phyloP scores from a whole-genome alignment of 768 basidiomycete species.

The Candolleomyces eurysporus region DNA sequence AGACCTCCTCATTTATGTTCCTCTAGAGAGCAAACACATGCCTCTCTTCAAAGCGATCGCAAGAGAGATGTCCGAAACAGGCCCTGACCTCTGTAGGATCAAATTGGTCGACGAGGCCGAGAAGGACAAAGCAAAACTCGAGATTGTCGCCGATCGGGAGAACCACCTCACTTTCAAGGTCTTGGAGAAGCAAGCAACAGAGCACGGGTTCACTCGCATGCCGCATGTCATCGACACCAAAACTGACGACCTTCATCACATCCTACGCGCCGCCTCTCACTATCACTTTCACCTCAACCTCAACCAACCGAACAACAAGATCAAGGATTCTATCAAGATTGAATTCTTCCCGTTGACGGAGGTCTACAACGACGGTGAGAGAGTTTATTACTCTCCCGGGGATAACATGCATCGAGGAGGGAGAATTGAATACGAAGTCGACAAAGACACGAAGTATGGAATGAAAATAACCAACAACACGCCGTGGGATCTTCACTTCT shows the following conservation, averaged over 20 bases:
- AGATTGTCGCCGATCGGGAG: conserved; percentile 14
- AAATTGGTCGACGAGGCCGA: conserved; percentile 14
- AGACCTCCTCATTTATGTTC: conserved; percentile 1
- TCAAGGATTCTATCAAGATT: conserved; percentile 20
- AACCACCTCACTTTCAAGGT: conserved; percentile 21
- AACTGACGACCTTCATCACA: conserved; percentile 12
- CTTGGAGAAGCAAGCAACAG: conserved; percentile 16
- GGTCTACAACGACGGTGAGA: conserved; percentile 15
- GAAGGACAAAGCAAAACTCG: conserved; percentile 14
- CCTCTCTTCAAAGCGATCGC: conserved; percentile 2
- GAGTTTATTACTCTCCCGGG: conserved; percentile 15
- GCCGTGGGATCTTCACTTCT: neutral
- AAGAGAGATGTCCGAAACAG: neutral
- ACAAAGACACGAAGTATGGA: neutral
- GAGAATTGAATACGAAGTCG: neutral
- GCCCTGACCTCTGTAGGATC: conserved; percentile 7
- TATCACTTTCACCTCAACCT: conserved; percentile 28
- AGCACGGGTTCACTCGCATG: conserved; percentile 18
- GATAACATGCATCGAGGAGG: conserved; percentile 26
- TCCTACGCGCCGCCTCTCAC: conserved; percentile 18
- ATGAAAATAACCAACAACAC: conserved; percentile 33
- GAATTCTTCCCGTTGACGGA: conserved; percentile 24
- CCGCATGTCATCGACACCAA: conserved; percentile 9
- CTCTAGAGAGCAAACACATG: neutral
- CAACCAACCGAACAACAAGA: conserved; percentile 13